A percentile compares a stretch with the other conserved stretches of the same genome.
Evolutionary conservation across 306 rosid species (phyloP).

Genomic region (Luffa aegyptiaca): DNA sequence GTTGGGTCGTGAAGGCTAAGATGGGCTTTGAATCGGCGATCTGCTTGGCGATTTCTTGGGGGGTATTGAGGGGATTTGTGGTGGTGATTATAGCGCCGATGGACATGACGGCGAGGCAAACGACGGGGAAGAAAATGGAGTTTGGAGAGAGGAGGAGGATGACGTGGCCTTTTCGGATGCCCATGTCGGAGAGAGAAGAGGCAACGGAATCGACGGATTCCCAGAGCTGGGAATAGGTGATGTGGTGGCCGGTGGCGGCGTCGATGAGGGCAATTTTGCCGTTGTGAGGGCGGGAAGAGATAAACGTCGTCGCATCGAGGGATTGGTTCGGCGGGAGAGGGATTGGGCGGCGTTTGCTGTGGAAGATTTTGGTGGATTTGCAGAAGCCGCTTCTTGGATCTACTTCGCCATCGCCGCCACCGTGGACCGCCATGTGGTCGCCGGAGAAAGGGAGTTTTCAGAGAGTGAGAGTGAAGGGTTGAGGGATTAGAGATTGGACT

Average conservation of each 20-base stretch:
- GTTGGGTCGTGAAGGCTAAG: slow-evolving; percentile 58
- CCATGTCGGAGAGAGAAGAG: slow-evolving; percentile 42
- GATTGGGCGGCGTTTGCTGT: slow-evolving; percentile 52
- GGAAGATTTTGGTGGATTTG: slow-evolving; percentile 43
- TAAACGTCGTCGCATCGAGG: slow-evolving; percentile 61
- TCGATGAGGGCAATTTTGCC: slow-evolving; percentile 70
- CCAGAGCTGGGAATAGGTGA: slow-evolving; percentile 67
- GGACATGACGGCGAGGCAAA: slow-evolving; percentile 78
- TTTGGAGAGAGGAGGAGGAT: slow-evolving; percentile 76
- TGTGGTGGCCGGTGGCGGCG: slow-evolving; percentile 53
- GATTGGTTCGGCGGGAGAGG: slow-evolving; percentile 47
- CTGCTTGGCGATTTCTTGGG: slow-evolving; percentile 67
- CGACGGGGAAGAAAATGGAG: slow-evolving; percentile 64
- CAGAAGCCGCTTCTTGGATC: slow-evolving; percentile 65
- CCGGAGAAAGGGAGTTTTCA: background rate
- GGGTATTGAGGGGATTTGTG: slow-evolving; percentile 82
- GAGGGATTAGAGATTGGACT: background rate
- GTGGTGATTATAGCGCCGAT: slow-evolving; percentile 88
- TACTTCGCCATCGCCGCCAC: slow-evolving; percentile 6
- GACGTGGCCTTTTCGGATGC: slow-evolving; percentile 65
- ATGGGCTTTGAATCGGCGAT: slow-evolving; percentile 60
- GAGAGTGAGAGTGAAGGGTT: background rate
- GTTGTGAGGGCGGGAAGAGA: slow-evolving; percentile 64
- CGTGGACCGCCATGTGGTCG: background rate
- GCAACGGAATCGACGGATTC: slow-evolving; percentile 44